Conservation (phyloP, 2,329 filamentous ascomycete species). For the Hyphodiscus sp. region DNA sequence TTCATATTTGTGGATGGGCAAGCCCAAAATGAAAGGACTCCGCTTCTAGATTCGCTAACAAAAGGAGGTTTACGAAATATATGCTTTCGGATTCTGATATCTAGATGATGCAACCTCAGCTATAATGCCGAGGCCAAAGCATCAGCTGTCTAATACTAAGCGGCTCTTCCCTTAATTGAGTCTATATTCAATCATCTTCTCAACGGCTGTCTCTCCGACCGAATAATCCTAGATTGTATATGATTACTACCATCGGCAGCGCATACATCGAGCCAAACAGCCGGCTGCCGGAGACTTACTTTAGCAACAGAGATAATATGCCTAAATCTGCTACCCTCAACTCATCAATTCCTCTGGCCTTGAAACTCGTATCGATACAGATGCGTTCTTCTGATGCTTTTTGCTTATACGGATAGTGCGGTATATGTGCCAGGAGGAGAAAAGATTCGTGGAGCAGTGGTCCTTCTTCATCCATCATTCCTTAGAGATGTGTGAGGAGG, state of each 20-base stretch:
- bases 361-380: slow-evolving; percentile 44
- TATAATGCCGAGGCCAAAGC: neutral
- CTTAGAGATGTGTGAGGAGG: neutral
- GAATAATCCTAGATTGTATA: slow-evolving; percentile 7
- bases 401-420: slow-evolving; percentile 52
- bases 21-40: too few species aligned
- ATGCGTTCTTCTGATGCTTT: slow-evolving; percentile 32
- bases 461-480: slow-evolving; percentile 28
- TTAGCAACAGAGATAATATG: slow-evolving; percentile 22
- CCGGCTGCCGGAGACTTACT: neutral
- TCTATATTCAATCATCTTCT: slow-evolving; percentile 6
- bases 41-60: too few species aligned
- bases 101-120: neutral
- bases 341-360: slow-evolving; percentile 40
- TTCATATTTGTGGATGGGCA: too few species aligned
- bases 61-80: too few species aligned
- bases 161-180: neutral
- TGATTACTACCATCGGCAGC: slow-evolving; percentile 1
- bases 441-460: slow-evolving; percentile 26
- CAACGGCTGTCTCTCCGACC: slow-evolving; percentile 6
- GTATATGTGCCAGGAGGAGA: slow-evolving; percentile 46
- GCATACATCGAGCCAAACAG: neutral
- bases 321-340: slow-evolving; percentile 45
- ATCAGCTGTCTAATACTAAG: neutral
- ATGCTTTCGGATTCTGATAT: too few species aligned